Conservation (phyloP, 2,329 filamentous ascomycete genomes). For the Ophiostoma angusticollis region DNA sequence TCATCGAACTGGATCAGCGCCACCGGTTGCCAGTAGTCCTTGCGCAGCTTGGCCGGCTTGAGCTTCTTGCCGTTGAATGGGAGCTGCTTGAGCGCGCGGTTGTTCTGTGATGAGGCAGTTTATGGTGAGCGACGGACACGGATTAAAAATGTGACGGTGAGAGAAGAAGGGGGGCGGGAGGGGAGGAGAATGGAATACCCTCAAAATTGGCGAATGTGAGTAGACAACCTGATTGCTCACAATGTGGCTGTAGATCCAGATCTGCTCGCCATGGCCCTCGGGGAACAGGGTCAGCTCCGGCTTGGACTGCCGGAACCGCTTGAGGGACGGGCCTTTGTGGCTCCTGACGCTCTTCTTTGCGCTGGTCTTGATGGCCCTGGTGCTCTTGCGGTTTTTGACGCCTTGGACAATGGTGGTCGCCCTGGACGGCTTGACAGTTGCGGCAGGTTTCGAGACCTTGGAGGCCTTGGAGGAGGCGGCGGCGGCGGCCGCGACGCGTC, state of each 20-base stretch:
- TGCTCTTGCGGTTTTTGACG: constrained; percentile 20
- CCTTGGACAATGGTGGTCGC: constrained; percentile 13
- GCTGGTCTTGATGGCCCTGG: background rate
- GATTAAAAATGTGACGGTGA: no score
- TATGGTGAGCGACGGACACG: no score
- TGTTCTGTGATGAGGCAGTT: constrained; percentile 13
- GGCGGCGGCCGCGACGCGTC: no score
- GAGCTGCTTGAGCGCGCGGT: constrained; percentile 25
- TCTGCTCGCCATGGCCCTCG: constrained; percentile 40
- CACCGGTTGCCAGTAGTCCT: constrained; percentile 54
- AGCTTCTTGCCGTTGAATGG: constrained; percentile 57
- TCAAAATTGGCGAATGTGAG: constrained; percentile 32
- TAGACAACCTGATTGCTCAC: constrained; percentile 39
- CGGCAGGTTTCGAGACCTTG: no score
- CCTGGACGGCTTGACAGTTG: background rate
- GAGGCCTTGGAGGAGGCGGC: no score
- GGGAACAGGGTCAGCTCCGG: constrained; percentile 17
- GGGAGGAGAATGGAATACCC: constrained; percentile 25
- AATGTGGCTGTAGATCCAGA: constrained; percentile 43
- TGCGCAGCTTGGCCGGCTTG: constrained; percentile 48
- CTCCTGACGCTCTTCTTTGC: background rate
- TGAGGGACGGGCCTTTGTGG: background rate
- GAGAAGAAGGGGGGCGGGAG: no score
- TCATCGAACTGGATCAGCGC: constrained; percentile 45
- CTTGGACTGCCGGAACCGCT: constrained; percentile 16